phyloP scores from a whole-genome alignment of 495 filamentous ascomycete species.

The Coniosporium apollinis region DNA sequence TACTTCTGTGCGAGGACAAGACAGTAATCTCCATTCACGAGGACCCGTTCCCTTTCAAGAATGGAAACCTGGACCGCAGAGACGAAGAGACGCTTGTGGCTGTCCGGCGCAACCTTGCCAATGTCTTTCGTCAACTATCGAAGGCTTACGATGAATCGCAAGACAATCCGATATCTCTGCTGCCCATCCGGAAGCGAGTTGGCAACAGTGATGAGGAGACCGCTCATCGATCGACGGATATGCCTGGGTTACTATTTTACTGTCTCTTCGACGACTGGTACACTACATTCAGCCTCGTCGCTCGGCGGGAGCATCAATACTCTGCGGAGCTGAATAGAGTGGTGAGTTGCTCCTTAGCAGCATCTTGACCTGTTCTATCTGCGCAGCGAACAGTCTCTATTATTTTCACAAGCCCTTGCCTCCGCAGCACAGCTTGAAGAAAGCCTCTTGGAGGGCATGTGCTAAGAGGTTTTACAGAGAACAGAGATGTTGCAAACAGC shows the following conservation, averaged over 20 bases:
- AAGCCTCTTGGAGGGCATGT: neutral
- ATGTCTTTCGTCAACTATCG: slow-evolving; percentile 58
- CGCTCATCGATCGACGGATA: slow-evolving; percentile 29
- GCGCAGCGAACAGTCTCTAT: too few relatives aligned
- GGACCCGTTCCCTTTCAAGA: slow-evolving; percentile 36
- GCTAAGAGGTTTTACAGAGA: slow-evolving; percentile 24
- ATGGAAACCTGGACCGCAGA: slow-evolving; percentile 19
- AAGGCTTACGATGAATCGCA: slow-evolving; percentile 20
- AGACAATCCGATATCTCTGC: slow-evolving; percentile 14
- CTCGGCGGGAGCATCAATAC: slow-evolving; percentile 43
- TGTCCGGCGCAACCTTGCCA: slow-evolving; percentile 50
- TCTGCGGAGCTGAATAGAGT: slow-evolving; percentile 37
- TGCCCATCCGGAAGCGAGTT: slow-evolving; percentile 21
- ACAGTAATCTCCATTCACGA: slow-evolving; percentile 70
- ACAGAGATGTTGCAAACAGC: slow-evolving; percentile 41
- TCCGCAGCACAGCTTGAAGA: too few relatives aligned
- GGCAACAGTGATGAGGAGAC: slow-evolving; percentile 22
- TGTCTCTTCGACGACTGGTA: slow-evolving; percentile 83
- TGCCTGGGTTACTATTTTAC: slow-evolving; percentile 62
- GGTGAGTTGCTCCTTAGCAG: slow-evolving; percentile 27
- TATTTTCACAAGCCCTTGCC: too few relatives aligned
- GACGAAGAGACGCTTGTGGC: slow-evolving; percentile 28
- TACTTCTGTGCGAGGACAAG: slow-evolving; percentile 68
- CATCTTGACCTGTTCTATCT: too few relatives aligned
- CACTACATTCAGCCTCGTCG: slow-evolving; percentile 46